Evolutionary conservation across 2,329 filamentous ascomycete genomes (phyloP), one percentile per base, ranked within the genome.

Genomic region (Penicillium sclerotigenum): DNA sequence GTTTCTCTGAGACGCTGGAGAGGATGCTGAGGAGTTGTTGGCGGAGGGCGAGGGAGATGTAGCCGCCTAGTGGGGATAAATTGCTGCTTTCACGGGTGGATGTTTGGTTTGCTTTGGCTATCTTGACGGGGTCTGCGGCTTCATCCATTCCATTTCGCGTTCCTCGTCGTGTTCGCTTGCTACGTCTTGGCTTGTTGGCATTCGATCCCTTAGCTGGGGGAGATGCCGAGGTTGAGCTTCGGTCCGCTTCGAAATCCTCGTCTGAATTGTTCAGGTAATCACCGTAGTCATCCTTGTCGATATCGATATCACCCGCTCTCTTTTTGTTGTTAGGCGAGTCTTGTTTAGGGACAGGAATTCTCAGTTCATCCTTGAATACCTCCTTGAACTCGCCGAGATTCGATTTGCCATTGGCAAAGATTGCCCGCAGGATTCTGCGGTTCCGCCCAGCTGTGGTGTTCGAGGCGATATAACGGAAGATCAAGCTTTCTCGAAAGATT

Each of bases 311-410:
- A 1, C 67, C 68, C 36, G 73, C 71, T 28, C 73, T 68, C 56
- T 77, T 78, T 54, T 73, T 76, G 16, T 59, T 42, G n/a, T 71
- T 71, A 29, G 51, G 53, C 4, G 52, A 7, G 4, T 62, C 54
- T 7, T 69, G 59, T 13, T 73, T 63, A 24, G 63, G 60, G 28
- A 63, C 62, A 5, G 59, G 59, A n/a, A 67, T 67, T 57, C 73
- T 76, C n/a, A 77, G 65, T 57, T 80, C 78, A 29, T 78, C 69
- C 14, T 66, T 62, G 57, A 79, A 80, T 5, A 80, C 68, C 40
- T 77, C 66, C 11, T 71, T 69, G 57, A 80, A 80, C 58, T 80
- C 76, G 70, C 59, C 5, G 73, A 66, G 16, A 56, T 59, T 13
- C 65, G 56, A 34, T 67, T 33, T 65, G 9, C 77, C 78, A 61